Base-by-base conservation (phyloP, 2,329 filamentous ascomycete species). In the Neonectria faginata region DNA sequence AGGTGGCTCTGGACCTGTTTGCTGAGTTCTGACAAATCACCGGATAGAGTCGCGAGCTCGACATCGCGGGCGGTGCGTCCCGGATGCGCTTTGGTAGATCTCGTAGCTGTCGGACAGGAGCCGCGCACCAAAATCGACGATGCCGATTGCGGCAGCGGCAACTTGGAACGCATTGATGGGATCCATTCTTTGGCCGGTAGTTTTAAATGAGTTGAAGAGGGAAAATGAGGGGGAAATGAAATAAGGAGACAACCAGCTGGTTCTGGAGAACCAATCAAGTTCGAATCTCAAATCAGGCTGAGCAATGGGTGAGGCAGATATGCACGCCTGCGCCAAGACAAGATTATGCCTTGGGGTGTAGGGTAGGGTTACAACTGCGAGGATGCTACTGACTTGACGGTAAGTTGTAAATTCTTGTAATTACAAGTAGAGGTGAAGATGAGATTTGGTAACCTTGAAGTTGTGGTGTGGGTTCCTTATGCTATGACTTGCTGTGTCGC, bases 401-500 rank as follows among this genome's bases (percentile, higher is more conserved):
- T 36, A 5, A 16, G 33, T 16, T 36, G 3, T 0, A 7, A 14
- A 5, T 36, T 16, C 3, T 5, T 4, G 3, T 10, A 5, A 4
- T 33, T 33, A 31, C 29, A 31, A 10, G 11, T 31, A 29, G 10
- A 10, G 8, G 2, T 10, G 9, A 29, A 2, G 29, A 2, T 29
- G 2, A 29, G 7, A 42, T 18, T 20, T 1, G 5, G 25, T 18
- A 18, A 10, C 25, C 25, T 25, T 25, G 25, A 2, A 25, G 25
- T 25, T 25, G 25, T 11, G 18, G 2, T 33, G 11, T 33, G 3
- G 10, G 12, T 3, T 5, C 5, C 12, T 41, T 52, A 25, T 33
- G 54, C 59, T n/a, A 47, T 53, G 12, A 66, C 53, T 6, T 66
- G 57, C 3, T 64, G 61, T 27, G 61, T 64, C 7, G 61, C 62